A percentile compares a stretch with the other conserved stretches of the same genome.
phyloP scores from a whole-genome alignment of 1,139 yeast genomes.

The Zygoascus hellenicus region DNA sequence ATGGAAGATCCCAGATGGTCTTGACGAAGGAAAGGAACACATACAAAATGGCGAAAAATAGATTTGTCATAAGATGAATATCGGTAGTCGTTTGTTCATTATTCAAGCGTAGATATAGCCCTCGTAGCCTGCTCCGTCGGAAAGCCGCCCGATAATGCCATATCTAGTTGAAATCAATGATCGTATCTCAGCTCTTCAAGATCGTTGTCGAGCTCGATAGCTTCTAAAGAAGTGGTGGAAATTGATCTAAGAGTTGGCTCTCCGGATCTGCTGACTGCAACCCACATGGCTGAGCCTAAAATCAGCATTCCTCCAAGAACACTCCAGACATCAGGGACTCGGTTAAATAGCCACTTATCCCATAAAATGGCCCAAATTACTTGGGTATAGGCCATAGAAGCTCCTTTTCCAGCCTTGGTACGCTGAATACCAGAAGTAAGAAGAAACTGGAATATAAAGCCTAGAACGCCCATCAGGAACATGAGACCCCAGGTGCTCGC shows the following conservation, averaged over 20 bases:
- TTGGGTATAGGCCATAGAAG: slow-evolving; percentile 69
- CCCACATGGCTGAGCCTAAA: slow-evolving; percentile 57
- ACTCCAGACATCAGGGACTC: slow-evolving; percentile 65
- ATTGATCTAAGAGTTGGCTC: not conserved
- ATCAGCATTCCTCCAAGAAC: slow-evolving; percentile 64
- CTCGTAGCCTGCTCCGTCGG: no score
- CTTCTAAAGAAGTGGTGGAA: slow-evolving; percentile 1
- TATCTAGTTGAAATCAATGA: no score
- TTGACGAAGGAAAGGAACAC: no score
- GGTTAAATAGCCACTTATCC: slow-evolving; percentile 68
- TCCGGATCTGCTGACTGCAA: slow-evolving; percentile 33
- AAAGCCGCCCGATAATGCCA: no score
- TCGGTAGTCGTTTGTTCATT: no score
- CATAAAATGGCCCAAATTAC: slow-evolving; percentile 74
- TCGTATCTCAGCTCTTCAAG: no score
- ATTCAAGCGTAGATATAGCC: no score
- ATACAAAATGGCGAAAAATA: no score
- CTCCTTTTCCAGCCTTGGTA: slow-evolving; percentile 72
- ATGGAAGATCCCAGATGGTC: no score
- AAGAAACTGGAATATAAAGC: slow-evolving; percentile 74
- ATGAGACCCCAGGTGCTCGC: slow-evolving; percentile 61
- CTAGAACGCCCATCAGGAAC: slow-evolving; percentile 59
- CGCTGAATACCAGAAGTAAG: slow-evolving; percentile 80
- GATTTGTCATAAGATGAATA: no score
- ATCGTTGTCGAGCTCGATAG: slow-evolving; percentile 2